Evolutionary conservation across 2,329 filamentous ascomycete species (phyloP), one percentile per base, ranked within the genome.

Genomic region (Trichophyton verrucosum): DNA sequence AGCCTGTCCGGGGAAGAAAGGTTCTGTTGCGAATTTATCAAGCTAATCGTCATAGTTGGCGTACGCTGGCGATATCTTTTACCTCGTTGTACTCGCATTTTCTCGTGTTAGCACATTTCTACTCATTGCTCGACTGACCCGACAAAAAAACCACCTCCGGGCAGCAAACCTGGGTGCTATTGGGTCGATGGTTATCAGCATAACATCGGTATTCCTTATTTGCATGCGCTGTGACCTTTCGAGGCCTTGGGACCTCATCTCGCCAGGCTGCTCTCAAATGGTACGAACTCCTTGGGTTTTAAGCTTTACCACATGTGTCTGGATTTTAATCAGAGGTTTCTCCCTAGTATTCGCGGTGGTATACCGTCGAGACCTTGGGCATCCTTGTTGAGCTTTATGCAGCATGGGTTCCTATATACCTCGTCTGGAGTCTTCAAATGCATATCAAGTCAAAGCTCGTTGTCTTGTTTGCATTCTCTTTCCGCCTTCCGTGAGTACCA

Each of bases 391-490:
- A 65, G 22, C 33, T 65, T 3, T 58, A 64, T 17, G 47, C 59
- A 4, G 51, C 60, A 24, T 59, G 62, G 62, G 42, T 64, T 27
- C 64, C 64, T 8, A 42, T 64, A 40, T 65, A 65, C 53, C 46
- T 65, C 8, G 56, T 62, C 6, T 64, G 62, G 62, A 53, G 59
- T 33, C 59, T 65, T 49, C 58, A 60, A 55, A 62, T 65, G 64
- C 57, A 49, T 1, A 17, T 64, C 20, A 60, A 56, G 38, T 58
- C 64, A 20, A 65, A 65, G 51, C 33, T 65, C 20, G 42, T 65
- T 5, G 62, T 65, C 15, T 24, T 65, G 2, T 64, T 63, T 30
- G 64, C 64, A 5, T 65, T 65, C 40, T 64, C 64, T 22, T 65
- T 64, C 47, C 64, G 64, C 24, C 42, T 65, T 33, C 64, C 64